Percentiles rank a stretch among this genome's conserved stretches.
These are phyloP conservation scores for Lagerstroemia speciosa DNA, from an alignment of 345 rosid genomes.

Conservation along the genomic window DNA sequence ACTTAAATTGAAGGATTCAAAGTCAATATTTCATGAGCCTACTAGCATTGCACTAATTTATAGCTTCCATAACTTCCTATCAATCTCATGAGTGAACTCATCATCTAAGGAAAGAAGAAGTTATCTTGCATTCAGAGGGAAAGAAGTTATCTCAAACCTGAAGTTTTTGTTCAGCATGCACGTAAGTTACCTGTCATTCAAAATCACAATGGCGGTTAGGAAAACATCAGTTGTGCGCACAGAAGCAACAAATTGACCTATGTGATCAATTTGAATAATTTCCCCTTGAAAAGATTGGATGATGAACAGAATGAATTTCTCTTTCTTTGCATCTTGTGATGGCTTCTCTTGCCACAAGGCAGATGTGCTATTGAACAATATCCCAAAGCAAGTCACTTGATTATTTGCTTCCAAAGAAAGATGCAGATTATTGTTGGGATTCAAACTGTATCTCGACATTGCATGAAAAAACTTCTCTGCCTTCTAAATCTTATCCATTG, in stretches of 20 bases:
- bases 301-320: not conserved
- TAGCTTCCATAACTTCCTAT: not conserved
- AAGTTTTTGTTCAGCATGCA: not conserved
- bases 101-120: not conserved
- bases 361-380: not conserved
- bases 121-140: too few relatives aligned
- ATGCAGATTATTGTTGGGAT: slow-evolving; percentile 37
- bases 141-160: not conserved
- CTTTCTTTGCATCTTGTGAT: not conserved
- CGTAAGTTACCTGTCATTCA: not conserved
- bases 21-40: not conserved
- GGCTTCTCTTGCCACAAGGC: not conserved
- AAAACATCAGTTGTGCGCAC: not conserved
- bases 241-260: not conserved
- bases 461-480: slow-evolving; percentile 48
- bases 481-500: slow-evolving; percentile 42
- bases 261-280: not conserved
- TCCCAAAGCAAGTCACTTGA: not conserved
- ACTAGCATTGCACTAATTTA: not conserved
- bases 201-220: not conserved
- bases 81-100: not conserved
- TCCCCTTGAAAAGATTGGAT: not conserved
- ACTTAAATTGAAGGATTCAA: not conserved
- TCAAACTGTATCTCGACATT: slow-evolving; percentile 44
- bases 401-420: not conserved